These are phyloP conservation scores for Pichia sp. DNA, from an alignment of 1,139 yeast genomes.

Conservation along the genomic window DNA sequence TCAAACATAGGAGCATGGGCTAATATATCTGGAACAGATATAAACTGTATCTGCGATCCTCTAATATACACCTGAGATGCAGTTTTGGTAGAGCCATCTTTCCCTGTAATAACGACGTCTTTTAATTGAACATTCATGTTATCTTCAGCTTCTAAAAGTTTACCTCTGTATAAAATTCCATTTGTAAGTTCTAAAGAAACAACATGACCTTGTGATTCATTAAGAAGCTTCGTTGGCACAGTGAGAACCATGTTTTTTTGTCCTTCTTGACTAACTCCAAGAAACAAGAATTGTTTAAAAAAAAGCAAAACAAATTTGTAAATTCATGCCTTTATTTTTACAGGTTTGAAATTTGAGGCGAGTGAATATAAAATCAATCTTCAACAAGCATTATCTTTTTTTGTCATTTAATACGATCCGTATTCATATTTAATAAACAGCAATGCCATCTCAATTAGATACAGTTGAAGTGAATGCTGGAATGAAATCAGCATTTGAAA, in stretches of 20 bases:
- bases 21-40: conserved; percentile 83
- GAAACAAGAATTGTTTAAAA: too few relatives aligned
- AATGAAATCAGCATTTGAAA: conserved; percentile 15
- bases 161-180: conserved; percentile 86
- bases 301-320: too few relatives aligned
- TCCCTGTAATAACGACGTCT: conserved; percentile 75
- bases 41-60: conserved; percentile 83
- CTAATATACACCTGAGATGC: conserved; percentile 85
- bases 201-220: conserved; percentile 86
- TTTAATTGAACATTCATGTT: conserved; percentile 87
- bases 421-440: background rate
- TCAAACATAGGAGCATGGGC: conserved; percentile 77
- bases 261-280: too few relatives aligned
- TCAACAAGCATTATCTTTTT: too few relatives aligned
- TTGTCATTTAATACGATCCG: background rate
- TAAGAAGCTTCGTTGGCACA: conserved; percentile 79
- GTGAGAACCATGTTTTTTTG: conserved; percentile 25
- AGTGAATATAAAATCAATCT: background rate
- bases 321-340: too few relatives aligned
- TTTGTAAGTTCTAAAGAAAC: conserved; percentile 78
- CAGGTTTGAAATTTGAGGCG: background rate
- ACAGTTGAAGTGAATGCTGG: conserved; percentile 15
- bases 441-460: conserved; percentile 10
- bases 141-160: conserved; percentile 62
- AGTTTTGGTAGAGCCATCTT: conserved; percentile 69